A percentile compares a stretch with the other conserved stretches of the same genome.
phyloP scores from a whole-genome alignment of 768 basidiomycete genomes.

The Mycena crocata region DNA sequence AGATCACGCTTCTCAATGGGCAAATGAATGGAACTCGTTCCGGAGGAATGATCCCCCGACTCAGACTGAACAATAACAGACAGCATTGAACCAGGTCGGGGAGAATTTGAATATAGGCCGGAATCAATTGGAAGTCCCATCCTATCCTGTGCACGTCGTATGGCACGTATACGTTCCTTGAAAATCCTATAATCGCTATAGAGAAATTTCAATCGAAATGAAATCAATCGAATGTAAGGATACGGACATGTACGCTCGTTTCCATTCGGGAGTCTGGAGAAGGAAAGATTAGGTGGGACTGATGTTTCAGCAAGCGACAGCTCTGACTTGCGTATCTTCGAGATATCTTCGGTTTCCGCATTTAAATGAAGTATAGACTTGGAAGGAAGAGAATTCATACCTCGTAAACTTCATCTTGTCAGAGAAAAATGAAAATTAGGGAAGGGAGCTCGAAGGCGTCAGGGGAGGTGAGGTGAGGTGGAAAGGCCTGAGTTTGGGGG shows the following conservation, averaged over 20 bases:
- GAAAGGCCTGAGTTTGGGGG: background rate
- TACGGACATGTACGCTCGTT: constrained; percentile 69
- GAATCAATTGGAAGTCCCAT: constrained; percentile 15
- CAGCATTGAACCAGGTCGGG: constrained; percentile 19
- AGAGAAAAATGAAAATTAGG: background rate
- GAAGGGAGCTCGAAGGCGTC: background rate
- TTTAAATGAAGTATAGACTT: background rate
- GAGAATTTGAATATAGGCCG: constrained; percentile 28
- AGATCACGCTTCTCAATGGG: constrained; percentile 22
- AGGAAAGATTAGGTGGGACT: background rate
- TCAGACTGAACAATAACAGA: constrained; percentile 32
- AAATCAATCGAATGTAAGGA: constrained; percentile 1
- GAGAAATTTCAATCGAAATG: background rate
- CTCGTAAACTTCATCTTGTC: constrained; percentile 68
- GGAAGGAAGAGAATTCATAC: constrained; percentile 41
- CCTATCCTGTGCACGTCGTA: constrained; percentile 25
- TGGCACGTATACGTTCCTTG: constrained; percentile 31
- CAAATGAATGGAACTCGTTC: constrained; percentile 22
- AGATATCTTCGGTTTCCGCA: constrained; percentile 65
- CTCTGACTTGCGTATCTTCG: constrained; percentile 72
- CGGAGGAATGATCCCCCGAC: constrained; percentile 26
- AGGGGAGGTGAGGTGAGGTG: background rate
- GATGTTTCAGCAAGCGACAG: background rate
- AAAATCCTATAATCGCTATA: constrained; percentile 70
- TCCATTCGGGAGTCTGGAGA: constrained; percentile 20